phyloP scores from a whole-genome alignment of 2,329 filamentous ascomycete species.

The Drechslerella stenobrocha region DNA sequence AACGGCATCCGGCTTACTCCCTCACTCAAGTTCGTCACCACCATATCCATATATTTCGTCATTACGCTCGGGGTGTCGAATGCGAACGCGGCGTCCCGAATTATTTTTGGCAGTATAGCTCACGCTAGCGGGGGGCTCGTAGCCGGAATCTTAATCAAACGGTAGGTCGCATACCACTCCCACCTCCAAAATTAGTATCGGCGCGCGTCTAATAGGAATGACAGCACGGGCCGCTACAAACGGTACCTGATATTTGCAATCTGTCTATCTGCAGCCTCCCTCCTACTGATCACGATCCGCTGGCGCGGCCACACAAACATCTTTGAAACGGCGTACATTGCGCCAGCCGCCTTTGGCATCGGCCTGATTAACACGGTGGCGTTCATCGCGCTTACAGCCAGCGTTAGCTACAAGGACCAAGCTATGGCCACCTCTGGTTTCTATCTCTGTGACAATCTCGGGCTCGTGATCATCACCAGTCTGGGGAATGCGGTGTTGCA shows the following conservation, averaged over 20 bases:
- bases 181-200: background rate
- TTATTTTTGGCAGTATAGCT: slow-evolving; percentile 69
- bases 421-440: slow-evolving; percentile 43
- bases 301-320: slow-evolving; percentile 65
- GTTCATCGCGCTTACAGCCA: slow-evolving; percentile 41
- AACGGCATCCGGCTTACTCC: background rate
- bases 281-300: slow-evolving; percentile 55
- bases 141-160: slow-evolving; percentile 62
- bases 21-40: slow-evolving; percentile 62
- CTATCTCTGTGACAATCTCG: slow-evolving; percentile 43
- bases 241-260: slow-evolving; percentile 60
- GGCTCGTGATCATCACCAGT: slow-evolving; percentile 28
- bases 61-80: slow-evolving; percentile 64
- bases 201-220: slow-evolving; percentile 44
- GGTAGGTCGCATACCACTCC: slow-evolving; percentile 21
- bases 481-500: slow-evolving; percentile 40
- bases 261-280: slow-evolving; percentile 13
- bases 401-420: slow-evolving; percentile 22
- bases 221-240: slow-evolving; percentile 65
- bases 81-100: slow-evolving; percentile 64
- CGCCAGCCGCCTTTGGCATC: slow-evolving; percentile 61
- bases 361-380: slow-evolving; percentile 40
- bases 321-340: slow-evolving; percentile 59
- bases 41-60: slow-evolving; percentile 71
- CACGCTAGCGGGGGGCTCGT: slow-evolving; percentile 68